These are phyloP conservation scores for Truncatella angustata DNA, from an alignment of 2,329 filamentous ascomycete species.

Conservation along the genomic window DNA sequence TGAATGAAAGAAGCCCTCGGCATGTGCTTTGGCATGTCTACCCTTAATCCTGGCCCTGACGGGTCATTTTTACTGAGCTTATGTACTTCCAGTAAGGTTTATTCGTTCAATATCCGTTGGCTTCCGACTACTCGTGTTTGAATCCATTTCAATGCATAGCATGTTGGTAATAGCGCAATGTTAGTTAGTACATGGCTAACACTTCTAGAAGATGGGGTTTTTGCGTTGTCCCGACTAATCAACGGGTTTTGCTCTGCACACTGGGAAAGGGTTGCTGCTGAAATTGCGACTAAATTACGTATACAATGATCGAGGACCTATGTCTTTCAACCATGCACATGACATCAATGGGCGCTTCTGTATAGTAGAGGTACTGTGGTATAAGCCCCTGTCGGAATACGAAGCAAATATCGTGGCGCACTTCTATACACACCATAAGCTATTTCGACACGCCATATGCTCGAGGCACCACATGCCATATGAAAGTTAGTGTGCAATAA, in stretches of 20 bases:
- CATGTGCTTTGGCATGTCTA: not conserved
- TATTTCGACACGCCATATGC: too few relatives aligned
- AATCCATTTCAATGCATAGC: not conserved
- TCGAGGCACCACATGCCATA: too few relatives aligned
- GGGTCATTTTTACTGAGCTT: not conserved
- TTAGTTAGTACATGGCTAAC: not conserved
- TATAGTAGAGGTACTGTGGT: too few relatives aligned
- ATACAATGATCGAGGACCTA: too few relatives aligned
- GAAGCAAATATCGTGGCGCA: too few relatives aligned
- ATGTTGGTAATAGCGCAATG: not conserved
- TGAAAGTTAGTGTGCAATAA: too few relatives aligned
- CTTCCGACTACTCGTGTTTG: not conserved
- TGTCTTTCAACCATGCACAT: too few relatives aligned
- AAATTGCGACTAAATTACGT: not conserved
- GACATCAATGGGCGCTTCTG: too few relatives aligned
- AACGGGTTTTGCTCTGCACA: too few relatives aligned
- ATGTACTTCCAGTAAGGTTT: not conserved
- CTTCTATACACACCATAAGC: too few relatives aligned
- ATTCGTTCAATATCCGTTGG: too few relatives aligned
- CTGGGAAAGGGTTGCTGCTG: not conserved
- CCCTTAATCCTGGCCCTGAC: not conserved
- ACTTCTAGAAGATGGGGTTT: not conserved
- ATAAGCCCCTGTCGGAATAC: too few relatives aligned
- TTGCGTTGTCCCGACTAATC: not conserved
- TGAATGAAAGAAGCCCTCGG: conserved; percentile 12